Percentiles rank a stretch among this genome's conserved stretches.
These are phyloP conservation scores for Filosporella fistucella DNA, from an alignment of 495 filamentous ascomycete genomes.

Conservation along the genomic window DNA sequence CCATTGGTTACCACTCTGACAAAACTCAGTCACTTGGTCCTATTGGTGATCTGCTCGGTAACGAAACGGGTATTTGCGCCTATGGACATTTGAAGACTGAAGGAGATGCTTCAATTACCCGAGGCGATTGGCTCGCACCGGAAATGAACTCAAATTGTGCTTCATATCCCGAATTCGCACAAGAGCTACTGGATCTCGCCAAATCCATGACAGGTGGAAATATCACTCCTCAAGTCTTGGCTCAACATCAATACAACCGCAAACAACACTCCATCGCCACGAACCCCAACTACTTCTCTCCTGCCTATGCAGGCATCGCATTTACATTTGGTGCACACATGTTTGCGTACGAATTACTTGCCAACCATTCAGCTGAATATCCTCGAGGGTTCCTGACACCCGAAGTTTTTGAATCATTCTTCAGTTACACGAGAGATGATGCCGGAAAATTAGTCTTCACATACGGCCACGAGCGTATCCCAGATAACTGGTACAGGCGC, in stretches of 20 bases:
- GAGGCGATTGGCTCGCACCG: constrained; percentile 31
- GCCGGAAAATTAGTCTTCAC: constrained; percentile 28
- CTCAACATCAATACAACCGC: constrained; percentile 29
- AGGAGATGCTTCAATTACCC: constrained; percentile 33
- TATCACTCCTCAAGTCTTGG: constrained; percentile 27
- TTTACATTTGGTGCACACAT: constrained; percentile 33
- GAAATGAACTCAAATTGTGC: constrained; percentile 28
- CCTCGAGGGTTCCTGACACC: background rate
- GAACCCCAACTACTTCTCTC: constrained; percentile 34
- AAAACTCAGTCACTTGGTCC: background rate
- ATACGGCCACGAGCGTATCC: constrained; percentile 29
- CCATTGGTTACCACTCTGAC: constrained; percentile 29
- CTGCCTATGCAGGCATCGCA: constrained; percentile 15
- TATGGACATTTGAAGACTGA: constrained; percentile 38
- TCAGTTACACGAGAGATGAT: background rate
- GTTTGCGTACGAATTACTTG: constrained; percentile 31
- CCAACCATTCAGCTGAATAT: background rate
- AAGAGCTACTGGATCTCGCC: constrained; percentile 32
- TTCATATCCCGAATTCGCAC: constrained; percentile 26
- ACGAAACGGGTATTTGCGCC: constrained; percentile 1
- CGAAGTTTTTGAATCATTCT: background rate
- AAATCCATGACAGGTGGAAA: constrained; percentile 23
- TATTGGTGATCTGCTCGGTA: background rate
- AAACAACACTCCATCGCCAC: constrained; percentile 28
- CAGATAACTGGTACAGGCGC: constrained; percentile 34